Evolutionary conservation across 164 flowering plant genomes (phyloP).

Genomic region (Akebia trifoliata): DNA sequence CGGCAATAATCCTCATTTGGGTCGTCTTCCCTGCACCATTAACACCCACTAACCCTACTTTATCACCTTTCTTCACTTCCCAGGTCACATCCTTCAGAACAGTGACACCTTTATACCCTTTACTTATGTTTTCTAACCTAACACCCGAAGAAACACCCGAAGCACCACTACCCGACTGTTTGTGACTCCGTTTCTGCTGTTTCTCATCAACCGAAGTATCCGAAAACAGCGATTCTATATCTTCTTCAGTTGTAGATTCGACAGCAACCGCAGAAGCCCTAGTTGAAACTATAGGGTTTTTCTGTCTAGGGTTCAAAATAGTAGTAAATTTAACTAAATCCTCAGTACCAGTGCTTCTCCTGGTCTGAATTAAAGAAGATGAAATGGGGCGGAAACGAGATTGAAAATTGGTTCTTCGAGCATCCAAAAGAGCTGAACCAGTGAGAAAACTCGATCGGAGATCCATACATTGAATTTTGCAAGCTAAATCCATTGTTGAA

Average conservation of each 20-base stretch:
- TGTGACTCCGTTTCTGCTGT: conserved; percentile 27
- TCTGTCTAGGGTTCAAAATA: conserved; percentile 16
- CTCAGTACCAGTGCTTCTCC: conserved; percentile 1
- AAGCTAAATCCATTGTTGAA: conserved; percentile 41
- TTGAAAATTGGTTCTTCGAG: conserved; percentile 25
- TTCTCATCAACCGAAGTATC: conserved; percentile 19
- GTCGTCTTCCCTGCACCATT: conserved; percentile 99
- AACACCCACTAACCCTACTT: conserved; percentile 94
- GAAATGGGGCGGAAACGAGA: conserved; percentile 21
- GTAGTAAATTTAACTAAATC: conserved; percentile 11
- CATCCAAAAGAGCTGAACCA: conserved; percentile 28
- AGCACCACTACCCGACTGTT: conserved; percentile 48
- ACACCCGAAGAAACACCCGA: conserved; percentile 83
- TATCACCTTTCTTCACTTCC: conserved; percentile 97
- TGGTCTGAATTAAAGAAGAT: conserved; percentile 15
- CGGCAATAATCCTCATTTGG: conserved; percentile 85
- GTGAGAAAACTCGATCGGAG: conserved; percentile 50
- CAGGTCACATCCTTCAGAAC: conserved; percentile 80
- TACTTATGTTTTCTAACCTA: conserved; percentile 79
- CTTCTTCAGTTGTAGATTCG: conserved; percentile 49
- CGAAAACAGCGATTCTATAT: conserved; percentile 70
- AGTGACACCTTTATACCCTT: conserved; percentile 78
- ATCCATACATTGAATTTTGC: conserved; percentile 39
- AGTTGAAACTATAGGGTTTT: conserved; percentile 1
- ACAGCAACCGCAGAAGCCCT: conserved; percentile 32